phyloP scores from a whole-genome alignment of 768 basidiomycete genomes.

The Strobilomyces dryophilus region DNA sequence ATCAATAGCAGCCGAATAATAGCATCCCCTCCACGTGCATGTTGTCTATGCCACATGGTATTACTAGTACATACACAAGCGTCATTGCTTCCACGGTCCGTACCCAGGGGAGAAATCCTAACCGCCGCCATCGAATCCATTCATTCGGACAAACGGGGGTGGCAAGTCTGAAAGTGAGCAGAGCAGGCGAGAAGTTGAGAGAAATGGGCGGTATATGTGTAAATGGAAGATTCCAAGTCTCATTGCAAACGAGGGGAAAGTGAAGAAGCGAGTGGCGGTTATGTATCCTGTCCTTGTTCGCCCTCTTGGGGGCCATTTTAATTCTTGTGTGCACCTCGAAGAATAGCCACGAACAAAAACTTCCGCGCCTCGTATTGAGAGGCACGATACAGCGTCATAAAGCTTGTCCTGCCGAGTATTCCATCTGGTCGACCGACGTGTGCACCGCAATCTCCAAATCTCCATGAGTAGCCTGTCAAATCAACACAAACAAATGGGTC shows the following conservation, averaged over 20 bases:
- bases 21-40: too few species aligned
- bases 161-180: neutral
- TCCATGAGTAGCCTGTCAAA: neutral
- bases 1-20: too few species aligned
- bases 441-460: constrained; percentile 13
- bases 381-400: neutral
- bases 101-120: neutral
- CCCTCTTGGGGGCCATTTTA: neutral
- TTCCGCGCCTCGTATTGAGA: neutral
- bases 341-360: neutral
- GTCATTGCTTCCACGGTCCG: neutral
- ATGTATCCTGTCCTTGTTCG: neutral
- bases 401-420: neutral
- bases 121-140: too few species aligned
- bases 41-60: too few species aligned
- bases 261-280: neutral
- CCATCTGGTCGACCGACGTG: neutral
- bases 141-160: neutral
- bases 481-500: neutral
- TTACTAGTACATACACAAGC: neutral
- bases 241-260: neutral
- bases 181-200: neutral
- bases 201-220: neutral
- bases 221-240: neutral
- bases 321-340: too few species aligned